A percentile compares a stretch with the other conserved stretches of the same genome.
Conservation (phyloP, 2,329 filamentous ascomycete species). For the Pseudogymnoascus sp. region DNA sequence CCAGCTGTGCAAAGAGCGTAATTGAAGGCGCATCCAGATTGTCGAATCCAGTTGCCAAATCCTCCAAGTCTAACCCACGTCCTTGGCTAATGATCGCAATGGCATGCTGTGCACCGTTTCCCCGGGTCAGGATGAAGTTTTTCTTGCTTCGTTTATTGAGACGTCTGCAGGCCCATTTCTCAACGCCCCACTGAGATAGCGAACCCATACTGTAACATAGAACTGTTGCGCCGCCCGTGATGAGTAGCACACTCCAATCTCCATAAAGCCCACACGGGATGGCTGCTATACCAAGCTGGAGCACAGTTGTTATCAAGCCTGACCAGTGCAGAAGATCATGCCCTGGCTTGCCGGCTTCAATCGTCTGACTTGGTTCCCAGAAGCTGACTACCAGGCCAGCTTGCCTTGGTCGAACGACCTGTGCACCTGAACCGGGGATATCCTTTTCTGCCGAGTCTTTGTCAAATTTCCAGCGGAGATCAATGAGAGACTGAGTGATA, state of each 20-base stretch:
- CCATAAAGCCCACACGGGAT: conserved; percentile 13
- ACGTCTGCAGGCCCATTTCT: conserved; percentile 37
- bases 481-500: conserved; percentile 10
- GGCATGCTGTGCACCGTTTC: conserved; percentile 36
- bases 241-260: conserved; percentile 30
- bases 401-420: conserved; percentile 17
- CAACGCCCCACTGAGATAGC: conserved; percentile 36
- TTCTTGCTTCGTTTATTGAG: conserved; percentile 25
- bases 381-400: conserved; percentile 20
- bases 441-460: not conserved
- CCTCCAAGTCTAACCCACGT: conserved; percentile 35
- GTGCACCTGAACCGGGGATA: conserved; percentile 17
- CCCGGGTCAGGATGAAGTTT: conserved; percentile 30
- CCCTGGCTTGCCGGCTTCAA: conserved; percentile 12
- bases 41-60: conserved; percentile 29
- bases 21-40: conserved; percentile 13
- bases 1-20: not conserved
- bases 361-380: conserved; percentile 14
- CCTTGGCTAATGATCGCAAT: conserved; percentile 32
- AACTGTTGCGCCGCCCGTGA: conserved; percentile 32
- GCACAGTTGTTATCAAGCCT: conserved; percentile 21
- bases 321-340: conserved; percentile 13
- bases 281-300: conserved; percentile 16
- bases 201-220: conserved; percentile 31
- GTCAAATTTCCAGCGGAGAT: conserved; percentile 5